Evolutionary conservation across 2,329 filamentous ascomycete genomes (phyloP), one percentile per base, ranked within the genome.

Genomic region (Penicillium sp.): DNA sequence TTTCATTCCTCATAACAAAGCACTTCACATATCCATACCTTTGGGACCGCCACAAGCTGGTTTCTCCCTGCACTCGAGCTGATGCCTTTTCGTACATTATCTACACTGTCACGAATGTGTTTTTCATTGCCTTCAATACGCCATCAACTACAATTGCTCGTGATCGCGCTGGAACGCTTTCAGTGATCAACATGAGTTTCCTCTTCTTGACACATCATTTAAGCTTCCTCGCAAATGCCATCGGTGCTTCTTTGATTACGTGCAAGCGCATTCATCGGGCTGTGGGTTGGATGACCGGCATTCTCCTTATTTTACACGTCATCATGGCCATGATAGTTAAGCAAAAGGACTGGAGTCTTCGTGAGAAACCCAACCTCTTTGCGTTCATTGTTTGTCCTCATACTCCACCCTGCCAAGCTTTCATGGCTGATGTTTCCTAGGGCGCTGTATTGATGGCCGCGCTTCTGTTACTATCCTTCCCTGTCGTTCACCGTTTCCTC

Each of bases 181-280:
- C 43, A 46, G 43, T 57, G 35, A 48, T 57, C 37, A 57, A 57
- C n/a, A 57, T 57, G 22, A 37, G 43, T 41, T 57, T 57, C n/a
- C 51, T 57, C 25, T 54, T 57, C 45, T 49, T 57, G 12, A 26
- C 48, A 49, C 51, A 51, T 37, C 26, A 57, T 55, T 29, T 57
- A 33, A 43, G 51, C 7, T 54, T 55, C 44, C 55, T 57, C 52
- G 48, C 48, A 40, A 29, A 55, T 49, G 29, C 41, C 15, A 44
- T 55, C 7, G 44, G 51, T 49, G 35, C 55, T 49, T 55, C 55
- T 49, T 52, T 58, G 51, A 41, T 9, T 23, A 55, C 35, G 23
- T 58, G 27, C 41, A 51, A 49, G 23, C 55, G 43, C 3, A 58
- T 58, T 45, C 29, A 58, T 55, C 55, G 43, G 49, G 47, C 49